Evolutionary conservation across 306 rosid genomes (phyloP).

Genomic region (Castanea sativa): DNA sequence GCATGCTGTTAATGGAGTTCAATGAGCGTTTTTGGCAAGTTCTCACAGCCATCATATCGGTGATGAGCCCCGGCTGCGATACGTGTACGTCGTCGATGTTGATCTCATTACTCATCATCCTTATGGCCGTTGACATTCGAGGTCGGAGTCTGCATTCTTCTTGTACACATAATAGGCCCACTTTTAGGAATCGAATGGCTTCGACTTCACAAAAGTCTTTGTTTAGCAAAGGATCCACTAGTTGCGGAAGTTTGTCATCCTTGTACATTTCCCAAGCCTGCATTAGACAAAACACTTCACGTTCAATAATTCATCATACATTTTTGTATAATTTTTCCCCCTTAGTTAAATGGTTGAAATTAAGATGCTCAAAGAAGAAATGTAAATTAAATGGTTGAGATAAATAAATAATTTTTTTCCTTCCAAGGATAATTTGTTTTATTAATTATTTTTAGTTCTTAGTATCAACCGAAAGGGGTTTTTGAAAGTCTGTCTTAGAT

Average conservation of each 20-base stretch:
- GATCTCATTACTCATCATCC: constrained; percentile 20
- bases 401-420: too few relatives aligned
- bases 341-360: too few relatives aligned
- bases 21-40: not conserved
- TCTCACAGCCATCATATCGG: constrained; percentile 21
- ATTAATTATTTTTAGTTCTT: too few relatives aligned
- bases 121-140: constrained; percentile 21
- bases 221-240: constrained; percentile 16
- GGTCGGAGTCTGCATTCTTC: constrained; percentile 30
- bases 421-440: too few relatives aligned
- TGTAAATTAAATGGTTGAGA: too few relatives aligned
- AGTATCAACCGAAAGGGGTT: too few relatives aligned
- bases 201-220: constrained; percentile 20
- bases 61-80: constrained; percentile 18
- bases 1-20: not conserved
- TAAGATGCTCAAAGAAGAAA: too few relatives aligned
- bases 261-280: constrained; percentile 40
- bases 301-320: too few relatives aligned
- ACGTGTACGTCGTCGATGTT: constrained; percentile 8
- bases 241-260: constrained; percentile 17
- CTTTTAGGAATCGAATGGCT: constrained; percentile 21
- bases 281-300: not conserved
- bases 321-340: too few relatives aligned
- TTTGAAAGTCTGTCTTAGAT: too few relatives aligned
- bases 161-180: constrained; percentile 34